Conservation (phyloP, 768 basidiomycete genomes). For the Rubroboletus pulcherrimus region DNA sequence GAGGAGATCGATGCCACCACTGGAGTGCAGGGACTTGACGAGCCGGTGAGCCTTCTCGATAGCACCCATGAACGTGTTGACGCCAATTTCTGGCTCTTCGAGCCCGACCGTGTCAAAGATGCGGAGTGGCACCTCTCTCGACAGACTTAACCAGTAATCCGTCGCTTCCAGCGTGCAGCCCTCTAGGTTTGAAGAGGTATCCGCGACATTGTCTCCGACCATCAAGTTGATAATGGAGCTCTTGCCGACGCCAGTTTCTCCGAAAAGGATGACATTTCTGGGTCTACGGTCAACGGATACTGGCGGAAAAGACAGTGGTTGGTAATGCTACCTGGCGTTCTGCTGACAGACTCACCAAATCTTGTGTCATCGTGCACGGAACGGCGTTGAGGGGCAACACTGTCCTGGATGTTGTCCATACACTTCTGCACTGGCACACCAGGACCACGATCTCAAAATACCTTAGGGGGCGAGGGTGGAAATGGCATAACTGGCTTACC, state of each 20-base stretch:
- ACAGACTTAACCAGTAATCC: background rate
- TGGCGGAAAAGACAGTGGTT: background rate
- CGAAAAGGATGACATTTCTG: slow-evolving; percentile 4
- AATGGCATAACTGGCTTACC: background rate
- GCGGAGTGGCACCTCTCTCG: background rate
- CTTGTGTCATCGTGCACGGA: background rate
- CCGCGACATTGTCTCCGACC: background rate
- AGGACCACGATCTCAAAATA: background rate
- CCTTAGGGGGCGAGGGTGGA: background rate
- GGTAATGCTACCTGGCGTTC: background rate
- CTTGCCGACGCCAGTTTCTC: too few species aligned
- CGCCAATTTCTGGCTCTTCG: too few species aligned
- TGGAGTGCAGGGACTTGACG: background rate
- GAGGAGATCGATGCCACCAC: slow-evolving; percentile 15
- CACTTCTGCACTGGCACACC: background rate
- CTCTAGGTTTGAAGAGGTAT: background rate
- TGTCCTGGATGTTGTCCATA: background rate
- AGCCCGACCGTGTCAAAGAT: slow-evolving; percentile 9
- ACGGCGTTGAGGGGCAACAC: background rate
- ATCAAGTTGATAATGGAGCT: slow-evolving; percentile 11
- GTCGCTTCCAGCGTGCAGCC: background rate
- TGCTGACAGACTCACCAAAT: background rate
- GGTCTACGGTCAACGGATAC: background rate
- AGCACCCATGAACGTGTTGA: slow-evolving; percentile 1
- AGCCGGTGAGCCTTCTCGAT: slow-evolving; percentile 12